These are phyloP conservation scores for Entomortierella lignicola DNA, from an alignment of 192 early-diverging fungal genomes.

Conservation along the genomic window DNA sequence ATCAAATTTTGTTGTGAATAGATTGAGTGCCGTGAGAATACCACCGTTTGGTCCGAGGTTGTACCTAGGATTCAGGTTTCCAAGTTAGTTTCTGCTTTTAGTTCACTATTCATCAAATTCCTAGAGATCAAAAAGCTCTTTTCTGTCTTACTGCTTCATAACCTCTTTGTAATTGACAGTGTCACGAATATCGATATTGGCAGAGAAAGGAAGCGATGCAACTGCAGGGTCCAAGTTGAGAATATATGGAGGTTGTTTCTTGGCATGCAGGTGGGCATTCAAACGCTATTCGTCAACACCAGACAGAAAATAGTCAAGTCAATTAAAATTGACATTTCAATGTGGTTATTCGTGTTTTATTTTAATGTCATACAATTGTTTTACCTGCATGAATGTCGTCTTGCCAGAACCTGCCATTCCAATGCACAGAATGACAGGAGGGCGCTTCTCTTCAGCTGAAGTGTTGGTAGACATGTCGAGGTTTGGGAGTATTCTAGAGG, in stretches of 20 bases:
- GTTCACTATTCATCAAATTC: too few species aligned
- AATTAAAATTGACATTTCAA: too few species aligned
- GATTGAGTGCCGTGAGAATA: conserved; percentile 93
- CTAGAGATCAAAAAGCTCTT: too few species aligned
- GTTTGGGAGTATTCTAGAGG: background rate
- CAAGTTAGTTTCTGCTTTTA: background rate
- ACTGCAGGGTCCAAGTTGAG: conserved; percentile 98
- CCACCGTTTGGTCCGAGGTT: conserved; percentile 97
- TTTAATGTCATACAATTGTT: background rate
- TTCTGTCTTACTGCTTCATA: conserved; percentile 85
- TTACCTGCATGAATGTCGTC: conserved; percentile 95
- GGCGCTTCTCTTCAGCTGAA: conserved; percentile 58
- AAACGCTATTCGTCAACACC: conserved; percentile 68
- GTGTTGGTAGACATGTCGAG: conserved; percentile 14
- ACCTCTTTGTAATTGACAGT: conserved; percentile 99
- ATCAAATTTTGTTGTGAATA: conserved; percentile 99
- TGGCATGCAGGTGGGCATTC: conserved; percentile 86
- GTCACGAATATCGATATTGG: conserved; percentile 98
- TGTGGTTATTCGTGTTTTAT: background rate
- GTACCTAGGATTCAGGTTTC: conserved; percentile 64
- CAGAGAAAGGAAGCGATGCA: conserved; percentile 84
- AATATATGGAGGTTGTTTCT: conserved; percentile 84
- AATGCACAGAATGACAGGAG: conserved; percentile 83
- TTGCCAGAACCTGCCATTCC: conserved; percentile 99
- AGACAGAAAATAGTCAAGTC: background rate